Evolutionary conservation across 2,329 filamentous ascomycete genomes (phyloP), one percentile per base, ranked within the genome.

Genomic region (Pestalotiopsis sp.): DNA sequence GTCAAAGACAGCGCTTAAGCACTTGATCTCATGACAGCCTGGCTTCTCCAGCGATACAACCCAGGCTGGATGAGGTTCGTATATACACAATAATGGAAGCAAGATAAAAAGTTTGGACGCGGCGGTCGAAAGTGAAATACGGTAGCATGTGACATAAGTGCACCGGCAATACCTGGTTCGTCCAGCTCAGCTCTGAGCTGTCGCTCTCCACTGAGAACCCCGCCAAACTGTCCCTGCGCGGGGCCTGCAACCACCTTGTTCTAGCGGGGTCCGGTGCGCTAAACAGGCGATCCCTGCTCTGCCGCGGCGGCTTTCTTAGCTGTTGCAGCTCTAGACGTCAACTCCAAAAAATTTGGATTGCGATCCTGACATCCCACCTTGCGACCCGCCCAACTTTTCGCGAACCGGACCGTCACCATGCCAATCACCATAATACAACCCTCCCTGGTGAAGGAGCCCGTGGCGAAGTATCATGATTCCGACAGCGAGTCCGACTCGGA

Each of bases 401-500:
- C 31, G 65, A 56, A 41, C 39, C 6, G 52, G 61, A n/a, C 9
- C 62, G 38, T 4, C 59, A 72, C 65, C 11, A 79, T 79, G 77
- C 75, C 77, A 63, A 79, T 79, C 61, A 79, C 77, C n/a, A 79
- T 79, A 70, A 65, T 78, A 66, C 75, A 77, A 66, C 77, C 77
- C 14, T 70, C 71, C 6, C 72, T 69, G 7, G 68, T 72, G 6
- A 72, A 72, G 38, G 39, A 66, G 56, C 56, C 64, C 7, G 56
- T 20, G 17, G 20, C 41, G 11, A 56, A 56, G 6, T n/a, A 39
- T 14, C 23, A 39, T n/a, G 31, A 31, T 27, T 66, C 64, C 27
- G 52, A 73, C 66, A 75, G 74, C 6, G 74, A 78, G 57, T 77
- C 82, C 0, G 84, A 85, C 68, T 83, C 82, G 12, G 81, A 81